Conservation (phyloP, 225 moss, liverwort and hornwort genomes). For the Climacium dendroides region DNA sequence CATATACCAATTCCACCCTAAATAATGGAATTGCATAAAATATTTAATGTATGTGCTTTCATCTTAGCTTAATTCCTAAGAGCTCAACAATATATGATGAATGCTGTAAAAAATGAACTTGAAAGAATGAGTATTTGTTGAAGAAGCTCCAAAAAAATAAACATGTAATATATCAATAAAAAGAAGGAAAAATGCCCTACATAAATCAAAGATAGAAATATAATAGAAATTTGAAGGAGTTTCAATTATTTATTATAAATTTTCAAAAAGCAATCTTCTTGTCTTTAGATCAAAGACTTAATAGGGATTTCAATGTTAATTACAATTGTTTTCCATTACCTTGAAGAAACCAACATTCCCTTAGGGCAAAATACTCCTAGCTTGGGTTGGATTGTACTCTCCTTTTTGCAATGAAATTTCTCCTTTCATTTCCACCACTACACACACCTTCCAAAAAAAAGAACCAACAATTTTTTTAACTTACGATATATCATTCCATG, state of each 20-base stretch:
- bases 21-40: accelerated
- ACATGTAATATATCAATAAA: too few species aligned
- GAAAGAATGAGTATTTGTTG: accelerated
- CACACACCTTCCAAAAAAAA: background rate
- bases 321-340: background rate
- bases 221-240: background rate
- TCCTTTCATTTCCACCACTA: background rate
- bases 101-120: background rate
- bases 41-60: background rate
- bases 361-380: background rate
- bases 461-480: background rate
- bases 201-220: background rate
- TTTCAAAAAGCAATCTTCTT: background rate
- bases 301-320: background rate
- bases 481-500: background rate
- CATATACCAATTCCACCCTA: background rate
- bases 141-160: background rate
- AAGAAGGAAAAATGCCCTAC: background rate
- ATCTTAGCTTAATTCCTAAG: background rate
- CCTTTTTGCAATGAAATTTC: background rate
- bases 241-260: background rate
- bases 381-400: background rate
- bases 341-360: background rate
- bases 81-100: background rate
- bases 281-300: background rate